Evolutionary conservation across 2,329 filamentous ascomycete genomes (phyloP).

Genomic region (Cadophora malorum): DNA sequence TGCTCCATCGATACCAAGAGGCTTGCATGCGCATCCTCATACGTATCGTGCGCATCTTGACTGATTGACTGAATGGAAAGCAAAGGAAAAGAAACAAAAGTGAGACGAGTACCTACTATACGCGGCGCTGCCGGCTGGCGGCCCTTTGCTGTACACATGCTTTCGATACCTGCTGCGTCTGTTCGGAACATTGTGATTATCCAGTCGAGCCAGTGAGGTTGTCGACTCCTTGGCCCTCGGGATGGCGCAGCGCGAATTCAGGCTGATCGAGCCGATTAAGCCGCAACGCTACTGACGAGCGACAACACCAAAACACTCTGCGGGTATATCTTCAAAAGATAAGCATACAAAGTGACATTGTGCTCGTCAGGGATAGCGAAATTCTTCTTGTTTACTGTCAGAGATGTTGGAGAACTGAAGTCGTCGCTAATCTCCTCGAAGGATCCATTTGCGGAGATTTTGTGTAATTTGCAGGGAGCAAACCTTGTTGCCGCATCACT

Average conservation of each 20-base stretch:
- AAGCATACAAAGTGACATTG: background rate
- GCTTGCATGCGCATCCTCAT: constrained; percentile 7
- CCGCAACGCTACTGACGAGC: constrained; percentile 12
- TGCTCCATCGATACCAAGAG: constrained; percentile 13
- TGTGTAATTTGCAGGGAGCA: constrained; percentile 18
- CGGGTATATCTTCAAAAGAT: constrained; percentile 15
- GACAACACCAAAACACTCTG: constrained; percentile 19
- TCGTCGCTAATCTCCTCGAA: background rate
- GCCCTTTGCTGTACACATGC: background rate
- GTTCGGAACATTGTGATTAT: constrained; percentile 16
- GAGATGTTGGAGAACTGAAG: background rate
- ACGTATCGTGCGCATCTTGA: constrained; percentile 10
- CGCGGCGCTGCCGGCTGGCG: background rate
- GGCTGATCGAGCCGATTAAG: constrained; percentile 18
- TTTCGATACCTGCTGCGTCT: constrained; percentile 4
- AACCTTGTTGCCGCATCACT: background rate
- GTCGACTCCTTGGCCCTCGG: constrained; percentile 7
- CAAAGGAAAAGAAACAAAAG: constrained; percentile 10
- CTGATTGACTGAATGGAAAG: background rate
- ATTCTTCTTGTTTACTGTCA: background rate
- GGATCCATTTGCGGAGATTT: constrained; percentile 11
- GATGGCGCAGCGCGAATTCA: constrained; percentile 9
- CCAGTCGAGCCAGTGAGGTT: constrained; percentile 19
- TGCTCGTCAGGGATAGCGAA: background rate
- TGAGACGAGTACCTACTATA: constrained; percentile 9